Evolutionary conservation across 768 basidiomycete genomes (phyloP).

Genomic region (Xerocomus brunneocitrinus): DNA sequence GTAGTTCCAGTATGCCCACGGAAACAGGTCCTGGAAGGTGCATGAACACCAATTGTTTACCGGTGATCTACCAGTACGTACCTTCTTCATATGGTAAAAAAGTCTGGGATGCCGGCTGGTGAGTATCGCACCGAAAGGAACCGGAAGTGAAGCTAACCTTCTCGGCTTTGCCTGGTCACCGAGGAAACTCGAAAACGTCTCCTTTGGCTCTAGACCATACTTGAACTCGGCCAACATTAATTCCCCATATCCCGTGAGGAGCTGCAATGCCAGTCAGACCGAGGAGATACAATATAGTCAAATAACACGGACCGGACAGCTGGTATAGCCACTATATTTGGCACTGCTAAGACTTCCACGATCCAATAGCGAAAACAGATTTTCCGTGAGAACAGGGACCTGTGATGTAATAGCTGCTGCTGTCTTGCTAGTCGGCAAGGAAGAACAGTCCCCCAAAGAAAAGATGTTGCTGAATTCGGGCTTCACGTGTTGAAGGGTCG

Average conservation of each 20-base stretch:
- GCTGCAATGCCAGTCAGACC: conserved; percentile 35
- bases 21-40: conserved; percentile 28
- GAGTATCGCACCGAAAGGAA: conserved; percentile 2
- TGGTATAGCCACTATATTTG: conserved; percentile 83
- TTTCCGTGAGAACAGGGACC: conserved; percentile 87
- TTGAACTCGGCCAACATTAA: conserved; percentile 91
- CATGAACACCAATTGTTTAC: neutral
- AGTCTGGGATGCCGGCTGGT: conserved; percentile 18
- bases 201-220: conserved; percentile 84
- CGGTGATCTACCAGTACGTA: neutral
- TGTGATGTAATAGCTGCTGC: conserved; percentile 91
- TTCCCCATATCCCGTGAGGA: conserved; percentile 77
- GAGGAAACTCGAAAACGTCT: conserved; percentile 67
- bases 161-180: conserved; percentile 75
- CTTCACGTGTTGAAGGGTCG: conserved; percentile 79
- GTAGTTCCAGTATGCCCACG: conserved; percentile 65
- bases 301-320: conserved; percentile 66
- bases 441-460: conserved; percentile 88
- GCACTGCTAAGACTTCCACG: conserved; percentile 67
- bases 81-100: conserved; percentile 85
- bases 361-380: conserved; percentile 71
- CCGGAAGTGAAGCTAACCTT: conserved; percentile 42
- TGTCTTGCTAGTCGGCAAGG: conserved; percentile 92
- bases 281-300: neutral
- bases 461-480: conserved; percentile 80